Conservation (phyloP, 2,329 filamentous ascomycete species). For the Helminthosporium solani region DNA sequence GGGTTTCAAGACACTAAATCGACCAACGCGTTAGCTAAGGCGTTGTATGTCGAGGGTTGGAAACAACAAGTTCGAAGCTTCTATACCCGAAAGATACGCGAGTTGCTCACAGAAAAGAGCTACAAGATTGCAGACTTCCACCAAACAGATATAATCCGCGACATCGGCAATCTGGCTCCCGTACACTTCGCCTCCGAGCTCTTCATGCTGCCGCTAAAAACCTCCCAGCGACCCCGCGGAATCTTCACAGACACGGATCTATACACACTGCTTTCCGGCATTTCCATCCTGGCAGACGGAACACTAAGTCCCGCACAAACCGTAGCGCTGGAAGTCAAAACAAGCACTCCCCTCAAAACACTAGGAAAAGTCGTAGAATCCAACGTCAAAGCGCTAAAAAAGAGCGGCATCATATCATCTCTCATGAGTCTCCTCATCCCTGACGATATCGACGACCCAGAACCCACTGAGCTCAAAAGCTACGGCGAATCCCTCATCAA, state of each 20-base stretch:
- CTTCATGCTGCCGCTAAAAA: constrained; percentile 59
- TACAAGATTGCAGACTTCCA: constrained; percentile 62
- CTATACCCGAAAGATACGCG: constrained; percentile 63
- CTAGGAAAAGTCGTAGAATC: constrained; percentile 53
- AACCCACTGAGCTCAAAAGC: constrained; percentile 46
- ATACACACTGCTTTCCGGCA: constrained; percentile 54
- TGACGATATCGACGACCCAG: constrained; percentile 18
- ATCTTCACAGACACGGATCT: constrained; percentile 57
- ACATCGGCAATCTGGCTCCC: constrained; percentile 57
- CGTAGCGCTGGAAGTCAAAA: constrained; percentile 54
- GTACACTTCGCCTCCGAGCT: constrained; percentile 57
- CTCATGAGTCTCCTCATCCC: constrained; percentile 46
- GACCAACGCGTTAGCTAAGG: constrained; percentile 47
- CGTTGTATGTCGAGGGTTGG: constrained; percentile 64
- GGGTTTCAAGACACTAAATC: constrained; percentile 32
- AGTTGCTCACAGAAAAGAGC: constrained; percentile 64
- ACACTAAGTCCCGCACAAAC: constrained; percentile 55
- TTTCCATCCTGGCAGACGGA: constrained; percentile 59
- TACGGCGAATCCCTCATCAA: constrained; percentile 58
- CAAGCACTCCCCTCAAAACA: constrained; percentile 49
- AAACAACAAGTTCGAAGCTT: constrained; percentile 65
- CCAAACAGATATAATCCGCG: constrained; percentile 69
- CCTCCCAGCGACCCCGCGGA: constrained; percentile 51
- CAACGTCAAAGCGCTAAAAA: constrained; percentile 50
- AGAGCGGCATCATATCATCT: constrained; percentile 44